phyloP scores from a whole-genome alignment of 495 filamentous ascomycete species.

The Daldinia childiae region DNA sequence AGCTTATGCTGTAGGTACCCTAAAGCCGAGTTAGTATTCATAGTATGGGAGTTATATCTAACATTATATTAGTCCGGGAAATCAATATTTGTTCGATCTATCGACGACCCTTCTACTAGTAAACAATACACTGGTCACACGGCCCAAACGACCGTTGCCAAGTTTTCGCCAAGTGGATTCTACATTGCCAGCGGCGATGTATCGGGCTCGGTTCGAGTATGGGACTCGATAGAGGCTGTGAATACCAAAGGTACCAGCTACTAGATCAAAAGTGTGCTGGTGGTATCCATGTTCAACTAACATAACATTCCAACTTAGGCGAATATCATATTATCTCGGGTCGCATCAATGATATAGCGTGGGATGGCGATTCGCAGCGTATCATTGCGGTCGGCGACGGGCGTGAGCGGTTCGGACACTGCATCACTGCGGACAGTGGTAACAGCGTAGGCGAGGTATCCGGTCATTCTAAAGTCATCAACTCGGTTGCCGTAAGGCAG shows the following conservation, averaged over 20 bases:
- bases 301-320: constrained; percentile 52
- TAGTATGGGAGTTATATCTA: constrained; percentile 2
- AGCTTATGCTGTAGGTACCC: constrained; percentile 82
- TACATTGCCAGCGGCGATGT: constrained; percentile 95
- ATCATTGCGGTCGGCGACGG: constrained; percentile 96
- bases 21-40: not conserved
- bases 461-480: constrained; percentile 90
- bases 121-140: constrained; percentile 94
- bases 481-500: constrained; percentile 88
- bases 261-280: not conserved
- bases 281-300: constrained; percentile 23
- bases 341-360: constrained; percentile 93
- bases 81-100: constrained; percentile 91
- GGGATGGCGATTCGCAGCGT: constrained; percentile 96
- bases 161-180: constrained; percentile 93
- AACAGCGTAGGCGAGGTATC: constrained; percentile 94
- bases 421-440: constrained; percentile 93
- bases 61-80: constrained; percentile 77
- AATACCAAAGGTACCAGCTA: constrained; percentile 66
- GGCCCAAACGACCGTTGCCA: constrained; percentile 85
- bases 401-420: constrained; percentile 91
- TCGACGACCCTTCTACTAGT: constrained; percentile 83
- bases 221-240: constrained; percentile 77
- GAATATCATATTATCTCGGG: constrained; percentile 96
- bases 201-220: constrained; percentile 83